Evolutionary conservation across 1,284 basidiomycete genomes (phyloP).

Genomic region (Puccinia sorghi): DNA sequence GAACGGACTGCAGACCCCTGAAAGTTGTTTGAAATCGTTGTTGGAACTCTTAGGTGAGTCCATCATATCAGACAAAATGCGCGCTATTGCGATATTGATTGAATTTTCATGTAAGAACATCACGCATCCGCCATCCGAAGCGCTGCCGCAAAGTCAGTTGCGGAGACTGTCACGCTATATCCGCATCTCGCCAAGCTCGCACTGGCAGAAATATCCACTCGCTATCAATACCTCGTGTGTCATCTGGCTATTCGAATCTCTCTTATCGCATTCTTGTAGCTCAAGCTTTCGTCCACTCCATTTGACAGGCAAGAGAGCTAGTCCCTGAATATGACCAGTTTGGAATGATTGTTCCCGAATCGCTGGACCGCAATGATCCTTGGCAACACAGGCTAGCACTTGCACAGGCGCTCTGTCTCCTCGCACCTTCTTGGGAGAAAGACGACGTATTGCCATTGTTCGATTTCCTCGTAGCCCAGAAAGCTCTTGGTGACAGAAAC

Average conservation of each 20-base stretch:
- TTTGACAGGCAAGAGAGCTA: constrained; percentile 44
- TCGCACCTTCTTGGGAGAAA: constrained; percentile 70
- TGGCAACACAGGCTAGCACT: constrained; percentile 82
- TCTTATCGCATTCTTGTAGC: neutral
- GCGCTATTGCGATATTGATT: neutral
- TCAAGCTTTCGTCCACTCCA: neutral
- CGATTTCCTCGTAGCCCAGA: constrained; percentile 77
- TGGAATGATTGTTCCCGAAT: constrained; percentile 89
- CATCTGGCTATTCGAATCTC: neutral
- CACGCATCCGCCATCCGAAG: constrained; percentile 33
- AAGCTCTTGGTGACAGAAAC: constrained; percentile 83
- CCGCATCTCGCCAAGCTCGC: constrained; percentile 32
- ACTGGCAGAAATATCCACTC: constrained; percentile 34
- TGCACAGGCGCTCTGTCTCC: constrained; percentile 69
- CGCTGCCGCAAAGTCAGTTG: constrained; percentile 45
- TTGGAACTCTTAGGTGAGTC: constrained; percentile 33
- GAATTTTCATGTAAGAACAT: constrained; percentile 31
- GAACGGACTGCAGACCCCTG: constrained; percentile 86
- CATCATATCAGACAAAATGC: neutral
- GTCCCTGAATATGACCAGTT: constrained; percentile 59
- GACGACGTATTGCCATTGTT: constrained; percentile 77
- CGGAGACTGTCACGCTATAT: constrained; percentile 29
- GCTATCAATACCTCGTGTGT: constrained; percentile 45
- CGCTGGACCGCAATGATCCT: constrained; percentile 86
- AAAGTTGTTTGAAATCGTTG: constrained; percentile 64